Percentiles rank a stretch among this genome's conserved stretches.
These are phyloP conservation scores for Pezicula radicicola DNA, from an alignment of 2,329 filamentous ascomycete species.

Conservation along the genomic window DNA sequence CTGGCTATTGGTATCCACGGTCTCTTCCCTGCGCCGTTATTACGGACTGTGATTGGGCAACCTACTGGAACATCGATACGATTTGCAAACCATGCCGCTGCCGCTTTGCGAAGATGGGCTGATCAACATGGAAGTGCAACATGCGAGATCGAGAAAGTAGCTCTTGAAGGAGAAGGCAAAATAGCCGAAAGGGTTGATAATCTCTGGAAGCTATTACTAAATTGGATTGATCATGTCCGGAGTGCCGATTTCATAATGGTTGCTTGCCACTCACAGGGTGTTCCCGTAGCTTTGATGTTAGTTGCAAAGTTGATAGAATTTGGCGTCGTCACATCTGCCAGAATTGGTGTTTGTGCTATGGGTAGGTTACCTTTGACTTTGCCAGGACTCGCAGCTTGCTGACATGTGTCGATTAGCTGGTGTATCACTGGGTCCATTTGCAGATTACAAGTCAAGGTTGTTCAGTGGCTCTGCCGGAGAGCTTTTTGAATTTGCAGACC, in stretches of 20 bases:
- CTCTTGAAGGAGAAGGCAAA: slow-evolving; percentile 90
- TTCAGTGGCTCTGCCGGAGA: slow-evolving; percentile 90
- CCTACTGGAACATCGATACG: slow-evolving; percentile 93
- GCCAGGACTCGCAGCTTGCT: background rate
- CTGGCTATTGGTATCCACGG: slow-evolving; percentile 94
- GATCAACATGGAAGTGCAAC: slow-evolving; percentile 69
- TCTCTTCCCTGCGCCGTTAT: slow-evolving; percentile 81
- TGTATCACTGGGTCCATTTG: slow-evolving; percentile 88
- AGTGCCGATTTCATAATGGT: slow-evolving; percentile 85
- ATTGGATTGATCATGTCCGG: slow-evolving; percentile 90
- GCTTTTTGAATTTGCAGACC: slow-evolving; percentile 87
- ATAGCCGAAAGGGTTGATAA: slow-evolving; percentile 87
- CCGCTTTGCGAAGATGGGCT: slow-evolving; percentile 81
- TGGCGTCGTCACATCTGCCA: slow-evolving; percentile 73
- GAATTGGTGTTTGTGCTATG: slow-evolving; percentile 83
- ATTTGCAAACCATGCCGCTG: slow-evolving; percentile 84
- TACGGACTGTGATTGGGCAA: slow-evolving; percentile 90
- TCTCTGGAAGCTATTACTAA: slow-evolving; percentile 89
- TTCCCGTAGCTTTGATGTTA: slow-evolving; percentile 89
- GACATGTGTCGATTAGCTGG: slow-evolving; percentile 60
- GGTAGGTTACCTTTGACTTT: slow-evolving; percentile 32
- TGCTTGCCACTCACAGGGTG: slow-evolving; percentile 94
- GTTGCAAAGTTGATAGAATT: slow-evolving; percentile 90
- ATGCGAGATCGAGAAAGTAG: slow-evolving; percentile 86
- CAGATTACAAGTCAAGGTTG: slow-evolving; percentile 85